Evolutionary conservation across 768 basidiomycete genomes (phyloP).

Genomic region (Collybia nuda): DNA sequence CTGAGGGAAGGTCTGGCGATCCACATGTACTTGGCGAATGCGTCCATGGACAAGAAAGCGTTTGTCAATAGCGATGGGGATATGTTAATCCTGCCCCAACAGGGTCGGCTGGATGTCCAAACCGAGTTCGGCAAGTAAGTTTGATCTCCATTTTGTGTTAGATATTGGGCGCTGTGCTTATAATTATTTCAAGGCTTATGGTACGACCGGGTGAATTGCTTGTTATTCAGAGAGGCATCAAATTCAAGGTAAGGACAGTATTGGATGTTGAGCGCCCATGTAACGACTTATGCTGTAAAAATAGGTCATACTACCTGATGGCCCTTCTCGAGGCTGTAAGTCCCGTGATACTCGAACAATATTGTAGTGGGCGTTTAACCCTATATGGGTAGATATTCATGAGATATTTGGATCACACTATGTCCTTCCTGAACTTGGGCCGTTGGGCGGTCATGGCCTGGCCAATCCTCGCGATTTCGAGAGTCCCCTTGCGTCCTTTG

Average conservation of each 20-base stretch:
- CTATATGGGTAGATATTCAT: conserved; percentile 45
- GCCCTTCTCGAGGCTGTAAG: conserved; percentile 62
- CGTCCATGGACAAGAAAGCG: conserved; percentile 59
- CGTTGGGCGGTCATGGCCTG: conserved; percentile 65
- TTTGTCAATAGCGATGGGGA: conserved; percentile 67
- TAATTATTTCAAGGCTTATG: conserved; percentile 44
- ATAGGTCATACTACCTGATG: conserved; percentile 53
- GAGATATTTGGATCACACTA: conserved; percentile 68
- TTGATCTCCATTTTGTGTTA: not conserved
- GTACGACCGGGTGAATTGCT: conserved; percentile 62
- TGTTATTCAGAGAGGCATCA: conserved; percentile 66
- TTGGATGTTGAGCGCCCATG: too few species aligned
- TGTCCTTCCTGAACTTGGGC: conserved; percentile 62
- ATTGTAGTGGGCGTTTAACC: not conserved
- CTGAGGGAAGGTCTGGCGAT: conserved; percentile 64
- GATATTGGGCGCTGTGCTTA: not conserved
- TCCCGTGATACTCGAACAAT: not conserved
- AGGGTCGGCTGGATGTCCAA: conserved; percentile 65
- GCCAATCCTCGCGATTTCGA: conserved; percentile 68
- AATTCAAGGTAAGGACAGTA: conserved; percentile 50
- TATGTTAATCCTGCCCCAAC: conserved; percentile 64
- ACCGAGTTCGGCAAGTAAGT: conserved; percentile 68
- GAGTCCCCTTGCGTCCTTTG: conserved; percentile 61
- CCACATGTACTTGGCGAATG: conserved; percentile 60
- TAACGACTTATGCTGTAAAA: not conserved